phyloP scores from a whole-genome alignment of 1,139 yeast species.

The Suzukiozyma palmioleophila region DNA sequence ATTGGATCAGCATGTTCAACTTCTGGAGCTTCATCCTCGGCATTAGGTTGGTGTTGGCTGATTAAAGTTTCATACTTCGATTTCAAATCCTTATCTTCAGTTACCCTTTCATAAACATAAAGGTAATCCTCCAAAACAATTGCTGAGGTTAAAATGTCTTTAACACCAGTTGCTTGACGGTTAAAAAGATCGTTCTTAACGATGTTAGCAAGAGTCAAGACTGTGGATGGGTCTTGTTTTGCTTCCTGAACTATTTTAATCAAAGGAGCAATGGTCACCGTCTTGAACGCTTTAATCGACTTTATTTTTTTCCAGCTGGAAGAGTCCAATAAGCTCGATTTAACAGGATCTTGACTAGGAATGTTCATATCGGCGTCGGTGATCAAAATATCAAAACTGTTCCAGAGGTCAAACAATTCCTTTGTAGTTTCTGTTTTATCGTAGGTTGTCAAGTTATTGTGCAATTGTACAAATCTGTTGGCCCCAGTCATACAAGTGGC shows the following conservation, averaged over 20 bases:
- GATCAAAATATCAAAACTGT: constrained; percentile 55
- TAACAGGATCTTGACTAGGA: constrained; percentile 3
- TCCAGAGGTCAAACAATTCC: constrained; percentile 43
- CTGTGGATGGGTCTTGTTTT: constrained; percentile 7
- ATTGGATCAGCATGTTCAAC: constrained; percentile 7
- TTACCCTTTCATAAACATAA: constrained; percentile 25
- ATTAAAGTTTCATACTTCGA: neutral
- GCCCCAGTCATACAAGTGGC: constrained; percentile 89
- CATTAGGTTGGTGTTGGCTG: neutral
- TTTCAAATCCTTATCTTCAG: constrained; percentile 9
- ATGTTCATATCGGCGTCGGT: constrained; percentile 30
- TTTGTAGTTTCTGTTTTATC: constrained; percentile 66
- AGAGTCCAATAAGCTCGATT: constrained; percentile 8
- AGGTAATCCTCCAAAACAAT: constrained; percentile 24
- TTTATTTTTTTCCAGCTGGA: constrained; percentile 26
- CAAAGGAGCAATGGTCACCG: constrained; percentile 18
- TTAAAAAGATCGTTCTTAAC: constrained; percentile 16
- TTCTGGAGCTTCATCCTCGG: constrained; percentile 6
- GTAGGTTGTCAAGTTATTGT: constrained; percentile 44
- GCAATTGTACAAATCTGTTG: constrained; percentile 64
- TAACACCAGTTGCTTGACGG: constrained; percentile 14
- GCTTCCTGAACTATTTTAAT: constrained; percentile 12
- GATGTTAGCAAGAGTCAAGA: constrained; percentile 9
- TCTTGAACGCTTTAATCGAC: constrained; percentile 18
- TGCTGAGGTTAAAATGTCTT: constrained; percentile 17